Conservation (phyloP, 345 rosid species). For the Heritiera fomes region DNA sequence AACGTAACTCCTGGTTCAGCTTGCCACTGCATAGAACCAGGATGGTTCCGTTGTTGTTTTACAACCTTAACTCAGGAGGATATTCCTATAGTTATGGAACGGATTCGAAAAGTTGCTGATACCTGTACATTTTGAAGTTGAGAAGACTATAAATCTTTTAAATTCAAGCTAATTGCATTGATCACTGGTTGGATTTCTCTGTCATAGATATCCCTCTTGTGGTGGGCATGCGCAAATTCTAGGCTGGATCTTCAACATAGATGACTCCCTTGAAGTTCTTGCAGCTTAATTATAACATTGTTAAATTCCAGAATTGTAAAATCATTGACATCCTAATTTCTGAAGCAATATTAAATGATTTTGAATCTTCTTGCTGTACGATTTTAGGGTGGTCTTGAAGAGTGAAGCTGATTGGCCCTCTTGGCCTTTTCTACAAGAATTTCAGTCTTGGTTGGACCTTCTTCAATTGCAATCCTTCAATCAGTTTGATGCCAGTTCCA, state of each 20-base stretch:
- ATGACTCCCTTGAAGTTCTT: conserved; percentile 17
- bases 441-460: conserved; percentile 50
- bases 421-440: conserved; percentile 33
- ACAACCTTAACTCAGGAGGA: conserved; percentile 61
- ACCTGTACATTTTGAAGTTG: conserved; percentile 40
- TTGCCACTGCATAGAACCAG: conserved; percentile 90
- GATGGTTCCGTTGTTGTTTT: conserved; percentile 96
- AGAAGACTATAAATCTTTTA: conserved; percentile 22
- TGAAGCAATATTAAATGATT: conserved; percentile 17
- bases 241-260: conserved; percentile 16
- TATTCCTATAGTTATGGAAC: conserved; percentile 57
- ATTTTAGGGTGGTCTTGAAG: conserved; percentile 16
- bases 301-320: conserved; percentile 21
- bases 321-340: conserved; percentile 20
- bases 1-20: conserved; percentile 89
- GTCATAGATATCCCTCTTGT: not conserved
- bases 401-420: not conserved
- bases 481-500: conserved; percentile 50
- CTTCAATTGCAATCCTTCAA: conserved; percentile 57
- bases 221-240: conserved; percentile 14
- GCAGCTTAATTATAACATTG: conserved; percentile 21
- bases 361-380: conserved; percentile 16
- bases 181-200: not conserved
- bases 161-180: not conserved
- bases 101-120: conserved; percentile 57